Percentiles rank a stretch among this genome's conserved stretches.
Conservation (phyloP, 495 filamentous ascomycete species). For the Neurospora sp. region DNA sequence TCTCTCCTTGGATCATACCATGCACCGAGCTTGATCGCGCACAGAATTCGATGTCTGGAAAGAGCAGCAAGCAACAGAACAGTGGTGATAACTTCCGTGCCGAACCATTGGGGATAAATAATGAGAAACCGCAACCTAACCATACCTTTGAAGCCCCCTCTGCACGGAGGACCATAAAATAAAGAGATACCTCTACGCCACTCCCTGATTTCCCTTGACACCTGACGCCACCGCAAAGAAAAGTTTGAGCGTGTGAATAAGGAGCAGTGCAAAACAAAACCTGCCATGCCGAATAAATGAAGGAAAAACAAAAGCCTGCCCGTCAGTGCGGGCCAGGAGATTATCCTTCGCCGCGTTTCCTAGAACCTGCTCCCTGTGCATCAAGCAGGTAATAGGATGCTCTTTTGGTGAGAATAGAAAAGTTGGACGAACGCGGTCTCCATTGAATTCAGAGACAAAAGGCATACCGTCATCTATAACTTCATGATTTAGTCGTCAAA, state of each 20-base stretch:
- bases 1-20: neutral
- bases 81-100: neutral
- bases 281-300: conserved; percentile 9
- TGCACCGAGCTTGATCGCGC: neutral
- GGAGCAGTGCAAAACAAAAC: conserved; percentile 7
- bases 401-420: conserved; percentile 4
- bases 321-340: conserved; percentile 3
- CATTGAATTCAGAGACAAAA: conserved; percentile 8
- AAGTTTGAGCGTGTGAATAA: conserved; percentile 4
- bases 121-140: neutral
- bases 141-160: neutral
- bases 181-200: neutral
- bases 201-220: conserved; percentile 6
- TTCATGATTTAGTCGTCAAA: conserved; percentile 15
- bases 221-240: conserved; percentile 22
- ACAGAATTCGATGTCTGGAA: neutral
- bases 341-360: conserved; percentile 5
- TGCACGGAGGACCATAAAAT: neutral
- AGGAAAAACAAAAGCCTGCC: conserved; percentile 3
- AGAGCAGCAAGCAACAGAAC: neutral
- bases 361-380: conserved; percentile 1
- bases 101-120: neutral
- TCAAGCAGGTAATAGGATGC: conserved; percentile 7
- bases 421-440: conserved; percentile 3
- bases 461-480: conserved; percentile 13